Percentiles rank a stretch among this genome's conserved stretches.
Conservation (phyloP, 1,284 basidiomycete species). For the Phaffia rhodozyma region DNA sequence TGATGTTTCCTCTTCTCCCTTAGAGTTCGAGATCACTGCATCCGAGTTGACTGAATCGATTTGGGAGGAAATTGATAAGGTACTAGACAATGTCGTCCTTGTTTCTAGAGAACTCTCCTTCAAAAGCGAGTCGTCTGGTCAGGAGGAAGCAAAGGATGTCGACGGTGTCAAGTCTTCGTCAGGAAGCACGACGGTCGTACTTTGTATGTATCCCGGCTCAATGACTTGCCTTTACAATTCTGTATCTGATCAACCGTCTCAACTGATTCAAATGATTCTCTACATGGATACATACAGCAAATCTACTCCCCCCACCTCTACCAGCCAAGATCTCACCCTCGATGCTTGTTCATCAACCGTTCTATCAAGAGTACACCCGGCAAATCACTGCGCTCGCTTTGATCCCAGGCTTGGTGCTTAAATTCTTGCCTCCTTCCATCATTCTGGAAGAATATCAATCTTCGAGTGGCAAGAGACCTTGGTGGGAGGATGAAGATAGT, state of each 20-base stretch:
- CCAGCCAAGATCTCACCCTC: conserved; percentile 57
- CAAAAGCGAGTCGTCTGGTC: background rate
- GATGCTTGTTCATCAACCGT: conserved; percentile 59
- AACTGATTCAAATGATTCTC: background rate
- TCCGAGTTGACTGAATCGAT: background rate
- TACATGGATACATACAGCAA: conserved; percentile 44
- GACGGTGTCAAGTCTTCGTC: conserved; percentile 1
- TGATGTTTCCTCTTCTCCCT: background rate
- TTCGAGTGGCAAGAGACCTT: conserved; percentile 30
- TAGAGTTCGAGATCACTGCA: conserved; percentile 13
- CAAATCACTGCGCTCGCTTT: conserved; percentile 65
- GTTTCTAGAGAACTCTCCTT: conserved; percentile 9
- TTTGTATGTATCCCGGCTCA: background rate
- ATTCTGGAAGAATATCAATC: conserved; percentile 23
- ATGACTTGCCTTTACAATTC: background rate
- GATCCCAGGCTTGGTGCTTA: conserved; percentile 57
- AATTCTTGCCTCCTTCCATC: conserved; percentile 68
- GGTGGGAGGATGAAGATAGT: conserved; percentile 47
- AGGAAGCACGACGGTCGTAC: conserved; percentile 3
- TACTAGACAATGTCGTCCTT: conserved; percentile 5
- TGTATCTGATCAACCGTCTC: background rate
- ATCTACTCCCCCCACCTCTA: conserved; percentile 71
- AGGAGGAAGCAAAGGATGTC: background rate
- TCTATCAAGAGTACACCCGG: conserved; percentile 59
- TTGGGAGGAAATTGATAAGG: conserved; percentile 8